phyloP scores from a whole-genome alignment of 306 rosid genomes.

The Carpinus viminea region DNA sequence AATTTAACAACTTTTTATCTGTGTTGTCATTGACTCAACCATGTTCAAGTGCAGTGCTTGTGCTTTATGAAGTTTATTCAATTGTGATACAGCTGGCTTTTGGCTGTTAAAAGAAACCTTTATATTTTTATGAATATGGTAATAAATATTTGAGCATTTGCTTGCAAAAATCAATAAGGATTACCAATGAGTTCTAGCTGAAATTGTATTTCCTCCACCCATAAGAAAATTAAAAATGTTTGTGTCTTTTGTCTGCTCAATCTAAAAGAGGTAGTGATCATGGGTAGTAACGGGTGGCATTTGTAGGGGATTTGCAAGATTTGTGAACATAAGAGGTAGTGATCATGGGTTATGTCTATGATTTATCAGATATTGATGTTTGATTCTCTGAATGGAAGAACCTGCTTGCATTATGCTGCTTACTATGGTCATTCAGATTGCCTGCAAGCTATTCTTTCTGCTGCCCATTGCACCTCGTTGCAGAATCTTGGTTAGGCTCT shows the following conservation, averaged over 20 bases:
- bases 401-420: constrained; percentile 90
- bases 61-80: neutral
- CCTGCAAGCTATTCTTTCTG: constrained; percentile 67
- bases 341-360: constrained; percentile 22
- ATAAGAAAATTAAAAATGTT: neutral
- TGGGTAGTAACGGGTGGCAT: no score
- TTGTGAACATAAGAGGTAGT: neutral
- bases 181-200: neutral
- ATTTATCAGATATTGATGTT: constrained; percentile 74
- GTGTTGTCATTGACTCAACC: no score
- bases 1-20: neutral
- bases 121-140: neutral
- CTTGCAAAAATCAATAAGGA: neutral
- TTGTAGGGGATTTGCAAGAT: no score
- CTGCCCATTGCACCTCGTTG: constrained; percentile 69
- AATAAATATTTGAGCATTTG: neutral
- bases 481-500: constrained; percentile 69
- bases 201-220: neutral
- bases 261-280: no score
- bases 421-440: constrained; percentile 78
- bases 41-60: no score
- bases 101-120: neutral
- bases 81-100: neutral
- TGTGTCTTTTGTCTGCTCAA: neutral
- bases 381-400: constrained; percentile 71